Evolutionary conservation across 2,329 filamentous ascomycete genomes (phyloP).

Genomic region (Teratosphaeria epicoccoides): DNA sequence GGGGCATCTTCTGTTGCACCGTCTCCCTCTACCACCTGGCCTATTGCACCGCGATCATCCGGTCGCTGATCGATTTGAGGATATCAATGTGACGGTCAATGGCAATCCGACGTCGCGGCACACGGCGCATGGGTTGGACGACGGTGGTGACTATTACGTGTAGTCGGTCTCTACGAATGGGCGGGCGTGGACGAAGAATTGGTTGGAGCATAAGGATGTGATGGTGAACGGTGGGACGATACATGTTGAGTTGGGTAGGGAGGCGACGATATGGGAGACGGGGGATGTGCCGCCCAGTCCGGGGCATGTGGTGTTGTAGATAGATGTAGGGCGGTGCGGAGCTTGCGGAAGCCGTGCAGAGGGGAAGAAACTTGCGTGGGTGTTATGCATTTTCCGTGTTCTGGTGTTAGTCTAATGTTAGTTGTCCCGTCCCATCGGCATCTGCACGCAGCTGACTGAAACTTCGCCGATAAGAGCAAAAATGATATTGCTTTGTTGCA

Average conservation of each 20-base stretch:
- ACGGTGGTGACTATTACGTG: constrained; percentile 39
- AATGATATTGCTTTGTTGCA: neutral
- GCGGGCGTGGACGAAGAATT: constrained; percentile 41
- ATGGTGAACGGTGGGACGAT: constrained; percentile 36
- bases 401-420: no score
- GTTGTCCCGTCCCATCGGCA: no score
- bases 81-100: constrained; percentile 23
- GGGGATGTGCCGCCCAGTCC: constrained; percentile 43
- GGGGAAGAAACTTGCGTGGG: no score
- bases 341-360: no score
- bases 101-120: constrained; percentile 34
- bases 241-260: constrained; percentile 37
- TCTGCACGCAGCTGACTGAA: no score
- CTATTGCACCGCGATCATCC: constrained; percentile 54
- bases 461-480: neutral
- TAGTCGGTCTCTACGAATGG: constrained; percentile 46
- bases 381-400: no score
- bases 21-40: constrained; percentile 53
- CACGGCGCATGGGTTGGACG: constrained; percentile 33
- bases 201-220: constrained; percentile 45
- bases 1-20: constrained; percentile 54
- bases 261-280: constrained; percentile 37
- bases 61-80: constrained; percentile 50
- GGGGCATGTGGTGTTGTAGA: constrained; percentile 23
- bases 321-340: no score